These are phyloP conservation scores for Sphagnum magellanicum DNA, from an alignment of 228 moss, liverwort and hornwort species.

Conservation along the genomic window DNA sequence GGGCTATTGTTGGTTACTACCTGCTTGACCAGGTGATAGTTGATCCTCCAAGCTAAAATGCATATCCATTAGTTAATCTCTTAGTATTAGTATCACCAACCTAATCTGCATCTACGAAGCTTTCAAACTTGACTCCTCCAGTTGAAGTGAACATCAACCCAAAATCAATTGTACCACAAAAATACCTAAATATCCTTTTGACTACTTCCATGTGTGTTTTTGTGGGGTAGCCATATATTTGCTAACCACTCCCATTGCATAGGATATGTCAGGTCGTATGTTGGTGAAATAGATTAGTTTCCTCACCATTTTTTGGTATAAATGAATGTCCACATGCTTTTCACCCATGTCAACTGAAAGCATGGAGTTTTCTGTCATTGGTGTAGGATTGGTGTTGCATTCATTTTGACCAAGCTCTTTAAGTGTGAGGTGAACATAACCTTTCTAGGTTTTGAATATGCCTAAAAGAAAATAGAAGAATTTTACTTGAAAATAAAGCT, in stretches of 20 bases:
- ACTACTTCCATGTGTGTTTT: not conserved
- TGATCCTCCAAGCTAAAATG: not conserved
- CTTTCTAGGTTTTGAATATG: slow-evolving; percentile 1
- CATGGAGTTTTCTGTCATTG: not conserved
- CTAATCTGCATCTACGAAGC: slow-evolving; percentile 1
- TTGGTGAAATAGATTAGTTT: slow-evolving; percentile 2
- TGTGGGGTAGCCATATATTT: not conserved
- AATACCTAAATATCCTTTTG: not conserved
- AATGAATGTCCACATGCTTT: not conserved
- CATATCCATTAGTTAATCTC: not conserved
- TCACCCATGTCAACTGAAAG: not conserved
- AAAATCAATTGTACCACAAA: slow-evolving; percentile 1
- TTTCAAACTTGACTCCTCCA: not conserved
- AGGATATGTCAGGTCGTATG: not conserved
- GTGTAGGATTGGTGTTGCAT: slow-evolving; percentile 1
- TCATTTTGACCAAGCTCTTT: not conserved
- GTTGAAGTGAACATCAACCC: not conserved
- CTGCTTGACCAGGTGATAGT: not conserved
- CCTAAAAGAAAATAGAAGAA: not conserved
- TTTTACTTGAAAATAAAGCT: not conserved
- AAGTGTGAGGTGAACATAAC: not conserved
- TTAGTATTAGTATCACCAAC: not conserved
- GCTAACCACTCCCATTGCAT: not conserved
- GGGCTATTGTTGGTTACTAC: not conserved
- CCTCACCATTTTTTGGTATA: not conserved